Conservation (phyloP, 208 protist species). For the Tritrichomonas foetus region DNA sequence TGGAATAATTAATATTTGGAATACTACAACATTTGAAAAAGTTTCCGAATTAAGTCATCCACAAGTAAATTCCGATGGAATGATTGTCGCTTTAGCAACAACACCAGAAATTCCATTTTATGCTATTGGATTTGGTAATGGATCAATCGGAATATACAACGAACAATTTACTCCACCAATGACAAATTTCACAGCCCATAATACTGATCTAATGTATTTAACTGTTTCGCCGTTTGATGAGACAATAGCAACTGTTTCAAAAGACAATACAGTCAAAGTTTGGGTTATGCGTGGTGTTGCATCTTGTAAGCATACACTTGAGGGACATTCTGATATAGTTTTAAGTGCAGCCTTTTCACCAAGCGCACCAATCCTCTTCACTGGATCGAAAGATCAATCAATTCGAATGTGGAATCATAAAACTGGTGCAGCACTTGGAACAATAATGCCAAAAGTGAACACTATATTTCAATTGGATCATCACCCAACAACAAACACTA, state of each 20-base stretch:
- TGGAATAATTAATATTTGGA: neutral
- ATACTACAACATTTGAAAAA: neutral
- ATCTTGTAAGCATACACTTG: neutral
- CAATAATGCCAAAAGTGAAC: neutral
- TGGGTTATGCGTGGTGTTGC: neutral
- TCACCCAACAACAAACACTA: neutral
- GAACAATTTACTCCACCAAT: neutral
- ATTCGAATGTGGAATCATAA: conserved; percentile 24
- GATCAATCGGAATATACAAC: neutral
- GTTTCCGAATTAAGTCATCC: neutral
- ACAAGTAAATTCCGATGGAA: neutral
- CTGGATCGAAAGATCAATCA: conserved; percentile 9
- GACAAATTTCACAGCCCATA: neutral
- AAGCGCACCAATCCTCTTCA: neutral
- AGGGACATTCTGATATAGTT: neutral
- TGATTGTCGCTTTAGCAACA: neutral
- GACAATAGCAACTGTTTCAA: neutral
- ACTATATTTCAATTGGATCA: neutral
- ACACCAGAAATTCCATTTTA: neutral
- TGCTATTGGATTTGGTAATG: neutral
- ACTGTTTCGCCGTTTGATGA: conserved; percentile 21
- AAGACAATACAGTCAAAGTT: conserved; percentile 4
- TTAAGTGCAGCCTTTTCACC: neutral
- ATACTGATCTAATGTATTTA: neutral
- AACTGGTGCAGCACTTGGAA: neutral